Evolutionary conservation across 2,329 filamentous ascomycete species (phyloP), one percentile per base, ranked within the genome.

Genomic region (Cladosporium sp.): DNA sequence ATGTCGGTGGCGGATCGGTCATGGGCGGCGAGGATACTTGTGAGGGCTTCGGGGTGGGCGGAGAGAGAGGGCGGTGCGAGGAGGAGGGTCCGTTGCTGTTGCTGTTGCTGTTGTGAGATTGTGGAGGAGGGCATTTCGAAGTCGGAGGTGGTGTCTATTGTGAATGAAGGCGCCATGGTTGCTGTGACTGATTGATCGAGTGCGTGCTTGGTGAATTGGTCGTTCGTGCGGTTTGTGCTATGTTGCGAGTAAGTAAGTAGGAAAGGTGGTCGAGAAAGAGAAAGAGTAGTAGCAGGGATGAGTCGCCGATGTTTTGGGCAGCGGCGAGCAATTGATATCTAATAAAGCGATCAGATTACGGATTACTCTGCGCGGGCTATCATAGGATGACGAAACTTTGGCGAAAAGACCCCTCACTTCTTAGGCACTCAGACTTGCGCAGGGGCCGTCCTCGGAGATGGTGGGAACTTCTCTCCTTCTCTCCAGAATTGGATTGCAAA

Each of bases 1-100:
- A 99, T 84, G 76, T 99, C 95, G 68, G 93, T 94, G 55, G 85
- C 83, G 69, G 85, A 81, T 75, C 92, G 89, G 78, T 95, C 88
- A 81, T 92, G 88, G 65, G 87, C 82, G 66, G 88, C 83, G 73
- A 96, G 86, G 68, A 95, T 83, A 70, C 83, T 81, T 69, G 88
- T 86, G 70, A 98, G 85, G 73, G 88, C 88, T 71, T 92, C 89
- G 71, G 93, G 91, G 79, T 96, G 90, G 64, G 92, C 88, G 71
- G 95, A 90, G 73, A 98, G 86, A 28, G 93, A 96, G 14, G 95
- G 93, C 62, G 95, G 94, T 35, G 94, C 93, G 68, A 98, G 89
- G 49, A 97, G 88, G 68, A 97, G 89, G 35, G 89, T 94, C 78
- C 89, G 87, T 46, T 59, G 56, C n/a, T 29, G 26, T 16, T 21